Conservation (phyloP, 768 basidiomycete species). For the Serendipita sp. region DNA sequence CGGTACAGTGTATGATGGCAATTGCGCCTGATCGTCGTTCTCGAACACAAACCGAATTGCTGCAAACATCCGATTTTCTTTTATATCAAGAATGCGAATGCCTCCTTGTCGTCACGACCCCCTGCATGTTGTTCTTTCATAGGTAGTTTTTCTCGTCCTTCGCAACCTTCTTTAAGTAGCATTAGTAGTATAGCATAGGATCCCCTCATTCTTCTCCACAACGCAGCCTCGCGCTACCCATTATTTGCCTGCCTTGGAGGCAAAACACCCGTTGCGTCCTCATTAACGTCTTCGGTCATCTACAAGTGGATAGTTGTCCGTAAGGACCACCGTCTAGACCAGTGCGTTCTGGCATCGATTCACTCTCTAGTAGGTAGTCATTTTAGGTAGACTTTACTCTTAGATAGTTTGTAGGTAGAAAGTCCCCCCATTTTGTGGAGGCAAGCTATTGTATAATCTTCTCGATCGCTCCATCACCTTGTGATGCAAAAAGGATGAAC, state of each 20-base stretch:
- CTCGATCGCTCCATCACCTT: neutral
- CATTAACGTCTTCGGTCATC: neutral
- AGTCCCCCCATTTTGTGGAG: neutral
- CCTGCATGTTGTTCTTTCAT: neutral
- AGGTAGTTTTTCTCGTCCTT: conserved; percentile 1
- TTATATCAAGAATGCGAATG: conserved; percentile 1
- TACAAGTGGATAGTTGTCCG: neutral
- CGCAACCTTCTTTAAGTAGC: neutral
- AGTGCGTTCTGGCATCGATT: no score
- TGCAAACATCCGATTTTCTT: neutral
- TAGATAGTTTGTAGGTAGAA: conserved; percentile 8
- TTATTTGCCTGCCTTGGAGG: neutral
- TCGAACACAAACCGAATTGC: neutral
- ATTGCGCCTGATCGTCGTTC: neutral
- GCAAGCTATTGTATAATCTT: neutral
- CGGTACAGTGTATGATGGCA: conserved; percentile 68
- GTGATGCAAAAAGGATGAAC: neutral
- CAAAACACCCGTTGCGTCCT: neutral
- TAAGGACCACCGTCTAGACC: no score
- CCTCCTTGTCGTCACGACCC: neutral
- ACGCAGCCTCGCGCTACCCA: neutral
- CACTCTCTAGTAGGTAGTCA: neutral
- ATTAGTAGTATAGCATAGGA: conserved; percentile 7
- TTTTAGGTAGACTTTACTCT: neutral
- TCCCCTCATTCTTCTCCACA: neutral